Percentiles rank a stretch among this genome's conserved stretches.
Evolutionary conservation across 805 yeast genomes (phyloP).

Genomic region (Clavispora santaluciae): DNA sequence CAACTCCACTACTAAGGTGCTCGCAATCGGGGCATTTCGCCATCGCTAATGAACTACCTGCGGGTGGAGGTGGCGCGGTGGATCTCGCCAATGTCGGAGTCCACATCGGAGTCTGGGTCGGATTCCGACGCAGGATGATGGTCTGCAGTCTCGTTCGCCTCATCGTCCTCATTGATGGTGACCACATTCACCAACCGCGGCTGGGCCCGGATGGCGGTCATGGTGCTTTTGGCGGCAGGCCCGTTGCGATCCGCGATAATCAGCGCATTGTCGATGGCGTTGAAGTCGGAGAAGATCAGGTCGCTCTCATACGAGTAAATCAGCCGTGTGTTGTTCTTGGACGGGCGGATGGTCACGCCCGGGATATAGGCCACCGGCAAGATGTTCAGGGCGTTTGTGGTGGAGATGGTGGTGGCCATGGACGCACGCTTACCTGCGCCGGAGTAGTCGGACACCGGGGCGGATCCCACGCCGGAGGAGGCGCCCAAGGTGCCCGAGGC

Average conservation of each 20-base stretch:
- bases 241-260: constrained; percentile 35
- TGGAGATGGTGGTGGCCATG: constrained; percentile 56
- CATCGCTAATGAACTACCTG: too few species aligned
- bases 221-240: constrained; percentile 40
- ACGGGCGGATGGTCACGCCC: constrained; percentile 71
- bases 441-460: not conserved
- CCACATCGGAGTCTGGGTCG: constrained; percentile 34
- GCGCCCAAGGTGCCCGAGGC: not conserved
- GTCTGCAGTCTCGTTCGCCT: constrained; percentile 14
- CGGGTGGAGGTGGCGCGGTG: constrained; percentile 31
- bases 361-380: constrained; percentile 93
- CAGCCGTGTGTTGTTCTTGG: constrained; percentile 40
- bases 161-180: constrained; percentile 42
- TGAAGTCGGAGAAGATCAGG: constrained; percentile 39
- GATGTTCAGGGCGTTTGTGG: constrained; percentile 80
- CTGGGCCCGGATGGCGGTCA: constrained; percentile 72
- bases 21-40: too few species aligned
- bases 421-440: constrained; percentile 22
- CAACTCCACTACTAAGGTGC: too few species aligned
- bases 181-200: constrained; percentile 64
- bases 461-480: not conserved
- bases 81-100: constrained; percentile 43
- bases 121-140: constrained; percentile 1
- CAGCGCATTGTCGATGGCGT: constrained; percentile 44
- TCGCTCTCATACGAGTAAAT: constrained; percentile 40